Evolutionary conservation across 805 yeast species (phyloP).

Genomic region (Myxozyma mucilagina): DNA sequence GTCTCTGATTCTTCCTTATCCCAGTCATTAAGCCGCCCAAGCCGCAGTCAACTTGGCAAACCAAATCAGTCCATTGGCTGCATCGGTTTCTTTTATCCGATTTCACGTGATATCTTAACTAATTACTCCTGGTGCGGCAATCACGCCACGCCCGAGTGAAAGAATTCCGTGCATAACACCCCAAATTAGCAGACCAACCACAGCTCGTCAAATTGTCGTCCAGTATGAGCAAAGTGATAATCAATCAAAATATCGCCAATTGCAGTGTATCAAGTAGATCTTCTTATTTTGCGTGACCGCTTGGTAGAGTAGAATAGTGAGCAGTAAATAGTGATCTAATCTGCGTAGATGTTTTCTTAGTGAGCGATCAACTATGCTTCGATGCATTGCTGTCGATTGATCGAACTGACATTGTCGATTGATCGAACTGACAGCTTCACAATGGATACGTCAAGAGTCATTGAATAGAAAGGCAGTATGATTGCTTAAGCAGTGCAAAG

Average conservation of each 20-base stretch:
- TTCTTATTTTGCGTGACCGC: background rate
- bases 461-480: too few species aligned
- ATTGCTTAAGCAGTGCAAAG: too few species aligned
- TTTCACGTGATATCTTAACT: background rate
- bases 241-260: background rate
- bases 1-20: background rate
- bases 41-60: too few species aligned
- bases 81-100: background rate
- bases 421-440: too few species aligned
- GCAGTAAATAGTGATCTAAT: too few species aligned
- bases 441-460: too few species aligned
- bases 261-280: background rate
- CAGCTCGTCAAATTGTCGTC: slow-evolving; percentile 14
- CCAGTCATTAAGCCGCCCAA: too few species aligned
- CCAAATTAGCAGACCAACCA: slow-evolving; percentile 23
- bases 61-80: too few species aligned
- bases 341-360: too few species aligned
- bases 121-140: background rate
- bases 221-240: background rate
- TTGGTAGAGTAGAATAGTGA: too few species aligned
- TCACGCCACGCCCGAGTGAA: background rate
- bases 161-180: background rate
- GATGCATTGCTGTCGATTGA: too few species aligned
- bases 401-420: too few species aligned
- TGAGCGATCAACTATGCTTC: background rate